Evolutionary conservation across 164 flowering plant species (phyloP), one percentile per base, ranked within the genome.

Genomic region (Saururus chinensis): DNA sequence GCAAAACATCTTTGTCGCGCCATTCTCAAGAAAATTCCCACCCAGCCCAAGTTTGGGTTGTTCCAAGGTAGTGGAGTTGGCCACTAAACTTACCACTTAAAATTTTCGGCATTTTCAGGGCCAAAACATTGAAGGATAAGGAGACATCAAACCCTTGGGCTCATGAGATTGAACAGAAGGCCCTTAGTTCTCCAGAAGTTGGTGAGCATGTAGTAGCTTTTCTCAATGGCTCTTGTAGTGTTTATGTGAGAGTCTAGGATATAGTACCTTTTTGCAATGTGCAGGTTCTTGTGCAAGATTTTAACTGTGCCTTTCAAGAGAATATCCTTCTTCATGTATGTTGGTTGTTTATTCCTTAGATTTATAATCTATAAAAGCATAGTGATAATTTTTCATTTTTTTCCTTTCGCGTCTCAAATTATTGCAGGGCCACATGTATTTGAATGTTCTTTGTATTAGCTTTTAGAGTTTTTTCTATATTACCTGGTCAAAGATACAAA

Each of bases 11-110:
- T 93, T 93, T 69, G 89, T 90, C 13, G 99, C 96, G 8, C 99
- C 99, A 25, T 93, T 93, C 76, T 93, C 99, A 3, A 80, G 99
- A 75, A 85, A 93, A 75, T 90, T 88, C 71, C 97, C 99, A n/a
- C 4, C 71, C 60, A 57, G 99, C 97, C 59, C 86, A 84, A 65
- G 69, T 88, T 68, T 93, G 95, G 96, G 99, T 93, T 71, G 98
- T 97, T 35, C 96, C 96, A 63, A 80, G 96, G 74, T 97, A 90
- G 62, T 93, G 97, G 97, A 93, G 97, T 66, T 93, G 99, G 99
- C 99, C 99, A 4, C 69, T 93, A 63, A 93, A 93, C 72, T 78
- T 93, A 71, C 99, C 97, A 1, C 92, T 87, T 60, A 92, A 84
- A 60, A 88, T 93, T 73, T 87, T 93, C 67, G 99, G 99, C 57